phyloP scores from a whole-genome alignment of 2,329 filamentous ascomycete genomes.

The Alternaria ventricosa region DNA sequence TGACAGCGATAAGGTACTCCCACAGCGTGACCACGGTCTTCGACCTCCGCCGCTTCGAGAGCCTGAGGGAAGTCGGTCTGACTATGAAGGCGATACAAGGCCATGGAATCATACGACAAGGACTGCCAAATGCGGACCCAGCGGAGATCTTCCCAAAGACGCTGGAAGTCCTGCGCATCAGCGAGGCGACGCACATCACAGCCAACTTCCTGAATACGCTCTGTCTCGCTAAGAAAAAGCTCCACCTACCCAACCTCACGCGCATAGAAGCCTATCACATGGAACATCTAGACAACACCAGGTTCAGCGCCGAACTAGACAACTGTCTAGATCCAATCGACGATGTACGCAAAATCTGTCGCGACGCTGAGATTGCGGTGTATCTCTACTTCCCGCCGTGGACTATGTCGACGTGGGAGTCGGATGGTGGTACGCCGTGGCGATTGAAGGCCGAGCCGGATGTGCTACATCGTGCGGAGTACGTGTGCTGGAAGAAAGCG shows the following conservation, averaged over 20 bases:
- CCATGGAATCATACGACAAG: not conserved
- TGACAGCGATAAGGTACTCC: conserved; percentile 4
- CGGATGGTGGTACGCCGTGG: conserved; percentile 13
- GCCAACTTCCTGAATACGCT: conserved; percentile 10
- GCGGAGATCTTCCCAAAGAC: conserved; percentile 13
- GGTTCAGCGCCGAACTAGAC: not conserved
- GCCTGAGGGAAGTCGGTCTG: conserved; percentile 14
- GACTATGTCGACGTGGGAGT: conserved; percentile 10
- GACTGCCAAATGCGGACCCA: not conserved
- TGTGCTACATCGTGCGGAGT: not conserved
- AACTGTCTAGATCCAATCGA: not conserved
- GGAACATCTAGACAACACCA: not conserved
- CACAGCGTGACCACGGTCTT: not conserved
- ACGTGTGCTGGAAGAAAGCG: not conserved
- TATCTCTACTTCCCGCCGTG: conserved; percentile 16
- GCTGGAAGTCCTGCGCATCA: conserved; percentile 21
- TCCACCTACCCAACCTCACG: conserved; percentile 1
- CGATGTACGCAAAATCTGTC: conserved; percentile 1
- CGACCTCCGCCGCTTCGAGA: conserved; percentile 14
- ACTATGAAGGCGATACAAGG: conserved; percentile 17
- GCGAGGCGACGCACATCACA: conserved; percentile 10
- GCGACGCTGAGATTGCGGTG: conserved; percentile 6
- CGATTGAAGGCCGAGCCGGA: not conserved
- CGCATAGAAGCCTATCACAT: conserved; percentile 20
- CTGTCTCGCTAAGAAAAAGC: conserved; percentile 11